These are phyloP conservation scores for Castanea sativa DNA, from an alignment of 306 rosid species.

Conservation along the genomic window DNA sequence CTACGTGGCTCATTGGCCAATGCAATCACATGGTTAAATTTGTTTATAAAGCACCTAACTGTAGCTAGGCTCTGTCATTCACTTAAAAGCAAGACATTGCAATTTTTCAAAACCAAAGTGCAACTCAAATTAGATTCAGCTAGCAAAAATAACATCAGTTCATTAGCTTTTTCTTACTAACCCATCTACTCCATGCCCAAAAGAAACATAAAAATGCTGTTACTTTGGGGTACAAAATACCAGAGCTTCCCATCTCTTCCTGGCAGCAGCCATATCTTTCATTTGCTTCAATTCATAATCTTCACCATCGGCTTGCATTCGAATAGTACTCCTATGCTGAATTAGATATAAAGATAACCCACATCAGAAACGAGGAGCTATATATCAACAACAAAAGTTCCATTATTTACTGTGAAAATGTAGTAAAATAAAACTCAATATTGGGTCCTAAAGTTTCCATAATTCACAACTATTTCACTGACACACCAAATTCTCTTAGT, in stretches of 20 bases:
- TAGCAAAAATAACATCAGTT: neutral
- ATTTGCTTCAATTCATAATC: slow-evolving; percentile 86
- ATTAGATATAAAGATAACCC: slow-evolving; percentile 9
- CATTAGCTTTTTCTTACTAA: neutral
- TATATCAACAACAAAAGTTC: neutral
- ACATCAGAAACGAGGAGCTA: neutral
- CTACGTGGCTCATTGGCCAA: too few relatives aligned
- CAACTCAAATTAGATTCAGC: slow-evolving; percentile 14
- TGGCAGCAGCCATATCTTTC: slow-evolving; percentile 93
- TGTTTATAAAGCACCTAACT: too few relatives aligned
- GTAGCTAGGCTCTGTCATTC: neutral
- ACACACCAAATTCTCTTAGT: neutral
- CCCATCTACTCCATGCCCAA: neutral
- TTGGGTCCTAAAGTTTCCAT: neutral
- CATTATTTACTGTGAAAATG: neutral
- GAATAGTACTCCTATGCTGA: slow-evolving; percentile 39
- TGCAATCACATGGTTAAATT: too few relatives aligned
- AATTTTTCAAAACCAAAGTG: neutral
- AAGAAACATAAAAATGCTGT: neutral
- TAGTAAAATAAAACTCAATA: neutral
- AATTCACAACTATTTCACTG: neutral
- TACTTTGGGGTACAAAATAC: slow-evolving; percentile 37
- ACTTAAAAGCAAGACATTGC: neutral
- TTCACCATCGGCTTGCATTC: slow-evolving; percentile 54
- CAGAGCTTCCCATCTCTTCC: slow-evolving; percentile 95